These are phyloP conservation scores for Rhizophagus prolifer DNA, from an alignment of 192 early-diverging fungal genomes.

Conservation along the genomic window DNA sequence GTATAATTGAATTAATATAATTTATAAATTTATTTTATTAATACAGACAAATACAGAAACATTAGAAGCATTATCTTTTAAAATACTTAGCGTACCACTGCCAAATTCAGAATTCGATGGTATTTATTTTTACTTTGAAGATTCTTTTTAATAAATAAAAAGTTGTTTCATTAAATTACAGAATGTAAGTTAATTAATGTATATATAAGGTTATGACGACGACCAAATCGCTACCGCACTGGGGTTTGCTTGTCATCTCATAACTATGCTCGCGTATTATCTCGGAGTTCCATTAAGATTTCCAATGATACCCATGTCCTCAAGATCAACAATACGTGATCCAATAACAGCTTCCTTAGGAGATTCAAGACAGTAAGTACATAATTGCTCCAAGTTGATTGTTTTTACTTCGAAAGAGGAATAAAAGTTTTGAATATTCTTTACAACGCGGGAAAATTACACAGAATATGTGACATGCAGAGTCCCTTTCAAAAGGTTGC, in stretches of 20 bases:
- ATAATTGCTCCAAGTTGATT: conserved; percentile 32
- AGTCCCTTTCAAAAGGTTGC: not conserved
- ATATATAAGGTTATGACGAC: conserved; percentile 47
- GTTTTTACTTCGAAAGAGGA: conserved; percentile 22
- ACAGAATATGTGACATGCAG: conserved; percentile 6
- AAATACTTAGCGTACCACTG: conserved; percentile 52
- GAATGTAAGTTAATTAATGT: not conserved
- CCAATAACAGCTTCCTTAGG: conserved; percentile 39
- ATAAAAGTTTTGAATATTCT: not conserved
- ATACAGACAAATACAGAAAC: conserved; percentile 44
- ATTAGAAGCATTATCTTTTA: conserved; percentile 43
- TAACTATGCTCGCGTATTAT: conserved; percentile 69
- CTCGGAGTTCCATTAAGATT: conserved; percentile 69
- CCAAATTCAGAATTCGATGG: conserved; percentile 57
- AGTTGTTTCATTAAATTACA: not conserved
- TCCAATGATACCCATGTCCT: conserved; percentile 74
- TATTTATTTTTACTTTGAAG: not conserved
- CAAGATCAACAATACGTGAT: conserved; percentile 62
- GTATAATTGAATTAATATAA: not conserved
- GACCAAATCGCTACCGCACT: conserved; percentile 67
- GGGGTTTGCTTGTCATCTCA: conserved; percentile 68
- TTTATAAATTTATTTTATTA: not conserved
- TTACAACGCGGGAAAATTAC: not conserved
- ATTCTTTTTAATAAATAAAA: not conserved
- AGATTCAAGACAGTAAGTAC: conserved; percentile 40